Evolutionary conservation across 768 basidiomycete genomes (phyloP), one percentile per base, ranked within the genome.

Genomic region (Russula sp.): DNA sequence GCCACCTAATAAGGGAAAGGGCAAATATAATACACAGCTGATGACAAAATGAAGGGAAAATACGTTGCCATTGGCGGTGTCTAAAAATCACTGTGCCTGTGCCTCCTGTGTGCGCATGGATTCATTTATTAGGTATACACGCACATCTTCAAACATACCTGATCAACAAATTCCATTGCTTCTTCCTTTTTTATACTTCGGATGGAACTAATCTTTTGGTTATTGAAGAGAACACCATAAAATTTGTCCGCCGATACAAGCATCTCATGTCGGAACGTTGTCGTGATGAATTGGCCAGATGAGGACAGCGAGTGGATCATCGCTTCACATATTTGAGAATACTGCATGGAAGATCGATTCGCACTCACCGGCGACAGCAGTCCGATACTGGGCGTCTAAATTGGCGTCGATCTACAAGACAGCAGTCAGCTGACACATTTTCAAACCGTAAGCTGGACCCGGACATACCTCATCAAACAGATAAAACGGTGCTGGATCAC

Each of bases 401-500:
- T 98, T 98, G 56, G 97, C 97, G 70, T 99, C 97, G 70, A 99
- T 98, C 87, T 89, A 43, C 48, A 46, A 38, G 38, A 18, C 50
- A 52, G n/a, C 9, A 7, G 25, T 22, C 54, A 52, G 14, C 54
- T 20, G 18, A 22, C 14, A 53, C 34, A n/a, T 16, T 48, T 52
- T 32, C 42, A 20, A 20, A 7, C 1, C 43, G 9, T 14, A 38
- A 43, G 39, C 18, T 22, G 36, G 42, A n/a, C 63, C 5, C 6
- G 5, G 43, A 64, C 67, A 25, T 63, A 87, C 88, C 79, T 98
- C 97, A 71, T 99, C 97, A 69, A 99, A 98, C n/a, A 99, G 80
- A 73, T 98, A 98, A 77, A 99, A 99, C 2, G 97, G 97, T 0
- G 97, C 96, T 2, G 97, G 97, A 69, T 99, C 97, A 71, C 96